Percentiles rank a stretch among this genome's conserved stretches.
Conservation (phyloP, 352 stramenopile genomes). For the Phytopythium sindhum region DNA sequence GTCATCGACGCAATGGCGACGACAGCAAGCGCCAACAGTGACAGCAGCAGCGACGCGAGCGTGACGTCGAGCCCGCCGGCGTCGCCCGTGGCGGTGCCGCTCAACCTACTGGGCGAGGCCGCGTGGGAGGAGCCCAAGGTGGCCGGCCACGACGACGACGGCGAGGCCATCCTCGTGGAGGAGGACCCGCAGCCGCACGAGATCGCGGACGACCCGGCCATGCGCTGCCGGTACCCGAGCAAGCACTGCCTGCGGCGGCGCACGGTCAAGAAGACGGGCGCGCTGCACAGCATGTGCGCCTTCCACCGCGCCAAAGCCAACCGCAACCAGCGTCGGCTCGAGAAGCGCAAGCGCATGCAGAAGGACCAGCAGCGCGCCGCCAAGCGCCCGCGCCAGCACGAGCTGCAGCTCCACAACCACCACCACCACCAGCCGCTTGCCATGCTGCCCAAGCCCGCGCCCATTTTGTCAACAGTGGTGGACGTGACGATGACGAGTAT, state of each 20-base stretch:
- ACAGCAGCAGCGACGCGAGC: not conserved
- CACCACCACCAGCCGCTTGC: not conserved
- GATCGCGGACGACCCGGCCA: constrained; percentile 28
- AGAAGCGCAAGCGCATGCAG: constrained; percentile 34
- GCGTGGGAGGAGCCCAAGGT: constrained; percentile 1
- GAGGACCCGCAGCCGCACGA: constrained; percentile 33
- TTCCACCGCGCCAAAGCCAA: constrained; percentile 60
- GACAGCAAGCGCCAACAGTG: not conserved
- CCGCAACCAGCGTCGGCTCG: constrained; percentile 46
- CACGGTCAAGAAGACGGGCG: constrained; percentile 58
- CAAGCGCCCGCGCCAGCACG: not conserved
- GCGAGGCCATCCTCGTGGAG: constrained; percentile 30
- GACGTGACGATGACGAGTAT: not conserved
- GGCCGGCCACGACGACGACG: constrained; percentile 21
- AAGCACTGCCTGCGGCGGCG: constrained; percentile 49
- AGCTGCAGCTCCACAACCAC: not conserved
- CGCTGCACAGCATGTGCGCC: constrained; percentile 57
- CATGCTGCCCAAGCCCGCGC: not conserved
- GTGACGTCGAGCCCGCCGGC: not conserved
- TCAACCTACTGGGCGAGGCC: not conserved
- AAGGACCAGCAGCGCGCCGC: constrained; percentile 13
- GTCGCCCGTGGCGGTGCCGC: not conserved
- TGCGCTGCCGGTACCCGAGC: constrained; percentile 50
- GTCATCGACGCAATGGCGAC: not conserved
- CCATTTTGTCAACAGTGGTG: not conserved